A percentile compares a stretch with the other conserved stretches of the same genome.
Evolutionary conservation across 345 rosid species (phyloP).

Genomic region (Eutrema heterophyllum): DNA sequence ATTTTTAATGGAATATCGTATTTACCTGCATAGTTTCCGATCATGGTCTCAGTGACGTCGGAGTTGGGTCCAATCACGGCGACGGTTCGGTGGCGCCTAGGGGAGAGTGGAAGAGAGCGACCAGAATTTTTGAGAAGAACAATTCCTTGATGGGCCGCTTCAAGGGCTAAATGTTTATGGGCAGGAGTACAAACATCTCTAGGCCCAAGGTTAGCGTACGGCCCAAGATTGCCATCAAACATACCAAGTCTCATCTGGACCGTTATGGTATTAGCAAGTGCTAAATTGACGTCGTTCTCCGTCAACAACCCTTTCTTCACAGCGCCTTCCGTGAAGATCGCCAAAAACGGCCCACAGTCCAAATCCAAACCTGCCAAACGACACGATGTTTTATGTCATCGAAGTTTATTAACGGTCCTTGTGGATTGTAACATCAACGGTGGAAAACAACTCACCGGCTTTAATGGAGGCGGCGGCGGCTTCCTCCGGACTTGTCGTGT

Average conservation of each 20-base stretch:
- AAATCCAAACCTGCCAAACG: constrained; percentile 59
- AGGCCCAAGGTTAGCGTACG: constrained; percentile 71
- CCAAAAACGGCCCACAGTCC: constrained; percentile 90
- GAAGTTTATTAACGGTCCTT: neutral
- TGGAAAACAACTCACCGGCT: constrained; percentile 48
- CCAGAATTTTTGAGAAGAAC: constrained; percentile 63
- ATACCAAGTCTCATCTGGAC: constrained; percentile 95
- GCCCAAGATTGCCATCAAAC: constrained; percentile 85
- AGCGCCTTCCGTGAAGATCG: constrained; percentile 62
- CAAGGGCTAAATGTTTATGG: constrained; percentile 65
- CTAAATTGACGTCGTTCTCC: constrained; percentile 53
- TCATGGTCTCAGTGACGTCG: constrained; percentile 86
- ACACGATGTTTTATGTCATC: neutral
- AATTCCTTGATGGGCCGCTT: constrained; percentile 87
- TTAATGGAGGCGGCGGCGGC: constrained; percentile 74
- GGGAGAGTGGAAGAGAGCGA: constrained; percentile 56
- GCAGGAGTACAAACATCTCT: constrained; percentile 69
- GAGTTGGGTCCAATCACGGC: constrained; percentile 97
- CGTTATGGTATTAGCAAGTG: constrained; percentile 71
- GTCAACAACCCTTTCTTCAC: constrained; percentile 41
- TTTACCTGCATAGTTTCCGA: constrained; percentile 89
- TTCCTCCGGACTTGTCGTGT: constrained; percentile 69
- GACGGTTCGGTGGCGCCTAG: constrained; percentile 43
- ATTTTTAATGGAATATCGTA: neutral
- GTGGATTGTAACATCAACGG: neutral